Conservation (phyloP, 768 basidiomycete genomes). For the Boletus vermiculosoides region DNA sequence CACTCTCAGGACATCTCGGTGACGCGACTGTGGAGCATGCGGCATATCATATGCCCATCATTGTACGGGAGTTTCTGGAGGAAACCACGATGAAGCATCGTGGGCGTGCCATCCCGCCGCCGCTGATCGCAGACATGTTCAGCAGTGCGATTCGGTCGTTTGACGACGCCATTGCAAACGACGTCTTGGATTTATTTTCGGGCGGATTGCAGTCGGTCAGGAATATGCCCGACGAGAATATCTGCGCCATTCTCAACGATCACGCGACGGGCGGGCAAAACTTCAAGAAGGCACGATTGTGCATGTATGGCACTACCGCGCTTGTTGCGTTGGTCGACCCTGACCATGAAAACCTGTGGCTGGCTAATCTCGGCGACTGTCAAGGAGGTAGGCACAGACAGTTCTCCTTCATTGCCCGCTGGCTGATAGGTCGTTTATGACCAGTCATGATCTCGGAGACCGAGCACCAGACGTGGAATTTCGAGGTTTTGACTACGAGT, state of each 20-base stretch:
- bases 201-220: slow-evolving; percentile 52
- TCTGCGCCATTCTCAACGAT: slow-evolving; percentile 64
- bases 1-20: slow-evolving; percentile 58
- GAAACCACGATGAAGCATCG: slow-evolving; percentile 40
- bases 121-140: slow-evolving; percentile 54
- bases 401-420: background rate
- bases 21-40: slow-evolving; percentile 71
- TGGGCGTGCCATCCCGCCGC: slow-evolving; percentile 42
- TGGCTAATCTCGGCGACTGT: slow-evolving; percentile 80
- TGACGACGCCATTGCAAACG: slow-evolving; percentile 65
- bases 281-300: slow-evolving; percentile 62
- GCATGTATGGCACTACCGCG: slow-evolving; percentile 80
- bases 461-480: slow-evolving; percentile 52
- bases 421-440: slow-evolving; percentile 17
- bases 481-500: slow-evolving; percentile 57
- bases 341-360: slow-evolving; percentile 65
- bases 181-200: slow-evolving; percentile 58
- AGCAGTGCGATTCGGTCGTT: slow-evolving; percentile 58
- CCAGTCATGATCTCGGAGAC: slow-evolving; percentile 53
- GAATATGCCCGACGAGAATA: slow-evolving; percentile 53
- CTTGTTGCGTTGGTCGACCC: slow-evolving; percentile 74
- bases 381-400: slow-evolving; percentile 56
- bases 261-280: slow-evolving; percentile 55
- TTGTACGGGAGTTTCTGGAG: slow-evolving; percentile 57
- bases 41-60: slow-evolving; percentile 64